These are phyloP conservation scores for Trichosporon ovoides DNA, from an alignment of 1,284 basidiomycete genomes.

Conservation along the genomic window DNA sequence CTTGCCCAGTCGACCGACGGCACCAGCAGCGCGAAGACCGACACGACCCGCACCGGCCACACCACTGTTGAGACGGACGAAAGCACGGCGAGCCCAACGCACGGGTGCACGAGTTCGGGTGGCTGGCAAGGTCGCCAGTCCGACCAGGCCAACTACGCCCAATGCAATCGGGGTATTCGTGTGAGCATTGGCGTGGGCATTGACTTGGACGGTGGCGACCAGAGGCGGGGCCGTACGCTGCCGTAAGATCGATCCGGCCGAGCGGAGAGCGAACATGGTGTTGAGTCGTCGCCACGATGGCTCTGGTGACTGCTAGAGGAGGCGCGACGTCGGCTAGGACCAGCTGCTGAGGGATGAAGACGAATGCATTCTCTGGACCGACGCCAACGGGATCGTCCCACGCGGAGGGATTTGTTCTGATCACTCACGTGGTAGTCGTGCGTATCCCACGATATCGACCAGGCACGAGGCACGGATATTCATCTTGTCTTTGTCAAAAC, in stretches of 20 bases:
- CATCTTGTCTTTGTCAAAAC: neutral
- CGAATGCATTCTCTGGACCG: neutral
- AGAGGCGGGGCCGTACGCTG: conserved; percentile 2
- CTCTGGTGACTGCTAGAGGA: neutral
- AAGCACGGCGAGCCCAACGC: conserved; percentile 1
- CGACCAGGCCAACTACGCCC: neutral
- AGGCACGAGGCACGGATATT: neutral
- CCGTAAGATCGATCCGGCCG: conserved; percentile 2
- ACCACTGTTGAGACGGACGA: conserved; percentile 5
- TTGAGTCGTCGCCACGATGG: neutral
- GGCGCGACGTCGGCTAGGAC: neutral
- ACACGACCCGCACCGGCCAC: conserved; percentile 1
- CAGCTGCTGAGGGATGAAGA: neutral
- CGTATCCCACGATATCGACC: neutral
- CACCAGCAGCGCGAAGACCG: conserved; percentile 1
- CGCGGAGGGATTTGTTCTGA: neutral
- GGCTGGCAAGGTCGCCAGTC: neutral
- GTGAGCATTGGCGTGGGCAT: conserved; percentile 5
- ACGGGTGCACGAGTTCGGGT: neutral
- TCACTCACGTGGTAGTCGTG: neutral
- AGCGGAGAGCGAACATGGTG: conserved; percentile 6
- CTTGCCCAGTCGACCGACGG: neutral
- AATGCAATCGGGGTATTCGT: neutral
- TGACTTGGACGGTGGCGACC: conserved; percentile 4
- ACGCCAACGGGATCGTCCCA: neutral